These are phyloP conservation scores for Rhynchospora breviuscula DNA, from an alignment of 176 grass and related monocot species.

Conservation along the genomic window DNA sequence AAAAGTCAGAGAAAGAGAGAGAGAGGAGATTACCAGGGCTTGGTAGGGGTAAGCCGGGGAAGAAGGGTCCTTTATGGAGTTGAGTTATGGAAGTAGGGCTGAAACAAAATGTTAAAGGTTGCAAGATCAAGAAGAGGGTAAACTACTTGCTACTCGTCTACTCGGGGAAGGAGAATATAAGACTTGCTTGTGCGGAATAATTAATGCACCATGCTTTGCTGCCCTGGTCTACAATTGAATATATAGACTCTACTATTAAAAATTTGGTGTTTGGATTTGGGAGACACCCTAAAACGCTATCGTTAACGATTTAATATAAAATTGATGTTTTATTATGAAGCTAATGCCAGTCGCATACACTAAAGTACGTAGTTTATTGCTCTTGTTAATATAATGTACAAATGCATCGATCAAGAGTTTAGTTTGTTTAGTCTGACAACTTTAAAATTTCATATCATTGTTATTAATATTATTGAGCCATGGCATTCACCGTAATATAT, in stretches of 20 bases:
- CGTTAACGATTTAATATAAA: neutral
- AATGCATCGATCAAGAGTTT: neutral
- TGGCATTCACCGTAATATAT: neutral
- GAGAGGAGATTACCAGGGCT: neutral
- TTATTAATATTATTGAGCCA: neutral
- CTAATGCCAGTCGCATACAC: neutral
- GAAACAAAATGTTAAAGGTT: conserved; percentile 10
- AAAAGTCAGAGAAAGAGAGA: neutral
- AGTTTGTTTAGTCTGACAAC: neutral
- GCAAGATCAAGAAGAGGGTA: neutral
- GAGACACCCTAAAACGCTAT: conserved; percentile 10
- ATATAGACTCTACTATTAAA: conserved; percentile 13
- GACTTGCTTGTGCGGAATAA: neutral
- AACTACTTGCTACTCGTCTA: no score
- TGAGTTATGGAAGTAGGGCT: neutral
- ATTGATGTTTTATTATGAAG: neutral
- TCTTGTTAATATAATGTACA: neutral
- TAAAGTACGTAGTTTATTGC: neutral
- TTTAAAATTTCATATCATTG: neutral
- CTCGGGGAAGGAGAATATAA: neutral
- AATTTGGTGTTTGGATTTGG: conserved; percentile 14
- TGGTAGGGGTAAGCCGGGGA: neutral
- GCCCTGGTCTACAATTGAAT: conserved; percentile 7
- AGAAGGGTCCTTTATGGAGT: neutral
- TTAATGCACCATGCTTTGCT: neutral